Conservation (phyloP, 2,329 filamentous ascomycete genomes). For the Didymella arachidicola region DNA sequence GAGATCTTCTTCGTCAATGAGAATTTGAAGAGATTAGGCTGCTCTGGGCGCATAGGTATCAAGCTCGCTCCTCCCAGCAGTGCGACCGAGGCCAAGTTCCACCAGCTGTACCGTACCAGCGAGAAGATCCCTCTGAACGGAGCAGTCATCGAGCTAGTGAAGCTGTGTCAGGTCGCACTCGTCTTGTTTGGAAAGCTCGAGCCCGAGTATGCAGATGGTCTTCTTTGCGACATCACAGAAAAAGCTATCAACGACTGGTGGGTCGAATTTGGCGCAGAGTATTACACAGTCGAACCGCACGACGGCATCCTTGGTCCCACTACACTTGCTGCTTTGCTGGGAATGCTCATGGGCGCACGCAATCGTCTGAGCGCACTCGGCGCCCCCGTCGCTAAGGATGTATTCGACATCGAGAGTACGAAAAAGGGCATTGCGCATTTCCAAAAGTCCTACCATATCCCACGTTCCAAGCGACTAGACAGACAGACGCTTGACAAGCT, state of each 20-base stretch:
- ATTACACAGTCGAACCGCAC: constrained; percentile 90
- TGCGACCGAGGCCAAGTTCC: constrained; percentile 88
- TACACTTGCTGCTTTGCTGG: constrained; percentile 86
- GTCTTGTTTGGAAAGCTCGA: constrained; percentile 87
- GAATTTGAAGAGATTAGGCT: constrained; percentile 88
- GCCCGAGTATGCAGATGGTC: constrained; percentile 87
- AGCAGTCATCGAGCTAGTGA: constrained; percentile 86
- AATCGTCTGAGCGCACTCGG: constrained; percentile 87
- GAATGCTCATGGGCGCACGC: constrained; percentile 86
- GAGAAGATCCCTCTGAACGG: constrained; percentile 80
- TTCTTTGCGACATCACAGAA: constrained; percentile 93
- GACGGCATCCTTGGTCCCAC: constrained; percentile 93
- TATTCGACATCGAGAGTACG: constrained; percentile 83
- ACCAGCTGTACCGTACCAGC: constrained; percentile 86
- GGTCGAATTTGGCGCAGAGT: constrained; percentile 89
- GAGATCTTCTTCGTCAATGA: constrained; percentile 93
- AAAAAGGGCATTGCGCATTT: constrained; percentile 88
- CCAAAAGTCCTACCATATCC: constrained; percentile 86
- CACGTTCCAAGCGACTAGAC: constrained; percentile 80
- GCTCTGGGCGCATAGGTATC: constrained; percentile 86
- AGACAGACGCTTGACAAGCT: constrained; percentile 81
- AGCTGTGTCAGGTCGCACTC: constrained; percentile 87
- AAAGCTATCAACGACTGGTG: constrained; percentile 93
- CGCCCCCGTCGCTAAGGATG: constrained; percentile 86
- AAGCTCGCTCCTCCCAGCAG: constrained; percentile 78